Evolutionary conservation across 371 early-diverging fungal genomes (phyloP).

Genomic region (Capillidium heterosporum): DNA sequence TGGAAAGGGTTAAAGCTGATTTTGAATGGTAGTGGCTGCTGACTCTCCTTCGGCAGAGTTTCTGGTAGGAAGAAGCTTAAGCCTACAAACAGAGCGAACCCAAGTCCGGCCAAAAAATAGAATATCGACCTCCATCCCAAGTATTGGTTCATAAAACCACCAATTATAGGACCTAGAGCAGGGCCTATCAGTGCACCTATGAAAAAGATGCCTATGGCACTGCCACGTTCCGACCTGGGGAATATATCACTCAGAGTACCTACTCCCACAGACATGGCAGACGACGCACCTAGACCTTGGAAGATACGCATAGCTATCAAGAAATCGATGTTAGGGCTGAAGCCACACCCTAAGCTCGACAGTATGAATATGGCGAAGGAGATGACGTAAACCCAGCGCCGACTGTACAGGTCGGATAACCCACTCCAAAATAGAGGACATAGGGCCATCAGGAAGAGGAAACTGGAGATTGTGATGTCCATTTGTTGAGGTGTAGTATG

Average conservation of each 20-base stretch:
- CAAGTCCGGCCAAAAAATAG: constrained; percentile 30
- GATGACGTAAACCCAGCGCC: constrained; percentile 40
- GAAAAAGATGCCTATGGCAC: constrained; percentile 36
- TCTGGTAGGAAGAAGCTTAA: constrained; percentile 43
- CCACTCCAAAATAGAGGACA: constrained; percentile 45
- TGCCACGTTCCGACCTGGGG: constrained; percentile 18
- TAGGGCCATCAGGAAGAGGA: constrained; percentile 31
- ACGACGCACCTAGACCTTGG: constrained; percentile 49
- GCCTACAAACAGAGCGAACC: constrained; percentile 12
- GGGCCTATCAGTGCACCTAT: constrained; percentile 35
- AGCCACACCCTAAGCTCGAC: constrained; percentile 40
- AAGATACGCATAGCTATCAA: constrained; percentile 39
- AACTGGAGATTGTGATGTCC: constrained; percentile 30
- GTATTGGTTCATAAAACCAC: constrained; percentile 23
- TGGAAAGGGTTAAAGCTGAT: neutral
- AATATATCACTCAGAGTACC: constrained; percentile 42
- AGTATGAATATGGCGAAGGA: constrained; percentile 29
- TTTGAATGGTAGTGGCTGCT: neutral
- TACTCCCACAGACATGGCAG: constrained; percentile 51
- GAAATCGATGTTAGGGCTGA: constrained; percentile 23
- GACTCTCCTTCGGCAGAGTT: constrained; percentile 22
- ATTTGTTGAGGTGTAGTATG: constrained; percentile 22
- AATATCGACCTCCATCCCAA: constrained; percentile 45
- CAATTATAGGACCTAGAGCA: constrained; percentile 24
- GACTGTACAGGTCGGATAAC: constrained; percentile 39